Conservation (phyloP, 2,329 filamentous ascomycete species). For the Aspergillus vadensis region DNA sequence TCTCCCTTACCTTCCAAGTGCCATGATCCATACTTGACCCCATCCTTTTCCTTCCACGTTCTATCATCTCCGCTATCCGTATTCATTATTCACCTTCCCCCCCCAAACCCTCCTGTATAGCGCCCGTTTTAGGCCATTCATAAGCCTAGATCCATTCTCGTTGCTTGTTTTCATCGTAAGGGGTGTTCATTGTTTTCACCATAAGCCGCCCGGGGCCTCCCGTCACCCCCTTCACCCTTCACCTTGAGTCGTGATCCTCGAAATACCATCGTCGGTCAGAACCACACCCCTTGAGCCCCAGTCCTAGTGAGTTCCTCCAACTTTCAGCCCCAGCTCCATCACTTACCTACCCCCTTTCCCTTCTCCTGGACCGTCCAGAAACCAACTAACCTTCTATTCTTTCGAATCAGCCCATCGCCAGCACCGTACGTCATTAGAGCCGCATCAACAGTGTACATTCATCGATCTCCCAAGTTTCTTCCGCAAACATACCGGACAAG, state of each 20-base stretch:
- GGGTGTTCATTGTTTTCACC: background rate
- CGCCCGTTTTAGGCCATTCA: background rate
- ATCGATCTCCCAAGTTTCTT: background rate
- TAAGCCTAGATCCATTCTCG: background rate
- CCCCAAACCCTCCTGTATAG: background rate
- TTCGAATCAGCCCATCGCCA: background rate
- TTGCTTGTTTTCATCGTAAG: too few relatives aligned
- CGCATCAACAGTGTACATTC: background rate
- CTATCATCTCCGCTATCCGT: constrained; percentile 4
- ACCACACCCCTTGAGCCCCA: background rate
- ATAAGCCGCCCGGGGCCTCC: constrained; percentile 7
- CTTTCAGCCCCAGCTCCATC: background rate
- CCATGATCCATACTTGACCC: constrained; percentile 13
- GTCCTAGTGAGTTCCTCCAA: background rate
- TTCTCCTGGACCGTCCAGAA: background rate
- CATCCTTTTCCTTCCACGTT: background rate
- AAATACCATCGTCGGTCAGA: background rate
- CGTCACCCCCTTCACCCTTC: constrained; percentile 6
- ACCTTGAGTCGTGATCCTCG: background rate
- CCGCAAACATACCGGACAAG: background rate
- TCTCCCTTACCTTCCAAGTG: constrained; percentile 14
- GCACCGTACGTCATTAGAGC: background rate
- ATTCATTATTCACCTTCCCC: background rate
- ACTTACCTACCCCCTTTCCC: background rate
- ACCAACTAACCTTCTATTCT: background rate